Base-by-base conservation (phyloP, 495 filamentous ascomycete genomes). In the Hypoxylon cercidicola region DNA sequence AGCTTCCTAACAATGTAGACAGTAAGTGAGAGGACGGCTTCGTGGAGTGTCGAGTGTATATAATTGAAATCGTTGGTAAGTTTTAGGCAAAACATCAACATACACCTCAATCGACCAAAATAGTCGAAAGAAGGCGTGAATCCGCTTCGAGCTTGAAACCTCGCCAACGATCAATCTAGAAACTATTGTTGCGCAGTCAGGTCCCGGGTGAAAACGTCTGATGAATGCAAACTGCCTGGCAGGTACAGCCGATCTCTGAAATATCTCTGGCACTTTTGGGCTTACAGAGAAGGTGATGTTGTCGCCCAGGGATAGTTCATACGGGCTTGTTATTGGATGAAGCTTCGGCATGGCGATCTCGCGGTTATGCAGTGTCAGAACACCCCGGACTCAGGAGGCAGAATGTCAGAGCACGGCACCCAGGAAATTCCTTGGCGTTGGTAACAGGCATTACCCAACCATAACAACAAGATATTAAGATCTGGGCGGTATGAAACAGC, bases 341-440 rank as follows among this genome's bases (percentile, higher is more conserved):
- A 32, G 8, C 32, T 41, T 59, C 65, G 60, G 68, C 43, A 69
- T 44, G 69, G 19, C 57, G 69, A 71, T 71, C 69, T 66, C 20
- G 69, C 65, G 62, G 57, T 50, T 64, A 68, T 58, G 39, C 21
- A 16, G 61, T 72, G 37, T 65, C 61, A 53, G 65, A 53, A 48
- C 52, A 40, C 41, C 56, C 41, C 41, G 45, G 19, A 25, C 23
- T 60, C 47, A 58, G 60, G 52, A 55, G 47, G 23, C 16, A 39
- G 16, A 50, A 4, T 28, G 50, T 60, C 58, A 57, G 60, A 28
- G 59, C 59, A 54, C 47, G 47, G 35, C 13, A 28, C 35, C 25
- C 30, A 23, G 23, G 16, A 39, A 41, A 25, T 13, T 20, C 52
- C 65, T 68, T 68, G 60, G 65, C 60, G 32, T 56, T 56, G 35